phyloP scores from a whole-genome alignment of 2,329 filamentous ascomycete species.

The Botrytis pseudocinerea region DNA sequence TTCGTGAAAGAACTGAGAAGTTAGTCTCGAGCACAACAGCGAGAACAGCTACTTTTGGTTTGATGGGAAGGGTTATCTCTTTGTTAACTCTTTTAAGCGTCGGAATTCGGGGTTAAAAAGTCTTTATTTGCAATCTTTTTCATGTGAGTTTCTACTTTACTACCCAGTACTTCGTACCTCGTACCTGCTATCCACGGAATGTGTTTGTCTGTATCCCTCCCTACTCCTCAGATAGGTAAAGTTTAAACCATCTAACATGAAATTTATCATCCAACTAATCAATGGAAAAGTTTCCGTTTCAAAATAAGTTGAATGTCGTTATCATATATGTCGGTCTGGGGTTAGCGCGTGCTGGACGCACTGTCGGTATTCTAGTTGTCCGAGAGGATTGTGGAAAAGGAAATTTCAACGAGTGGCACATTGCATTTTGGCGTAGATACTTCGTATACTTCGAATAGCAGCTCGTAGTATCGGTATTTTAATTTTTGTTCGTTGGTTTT shows the following conservation, averaged over 20 bases:
- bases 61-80: background rate
- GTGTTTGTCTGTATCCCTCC: too few species aligned
- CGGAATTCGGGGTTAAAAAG: background rate
- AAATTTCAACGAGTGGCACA: background rate
- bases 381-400: constrained; percentile 11
- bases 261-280: background rate
- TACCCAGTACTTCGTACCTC: too few species aligned
- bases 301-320: background rate
- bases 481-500: background rate
- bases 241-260: too few species aligned
- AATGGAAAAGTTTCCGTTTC: constrained; percentile 9
- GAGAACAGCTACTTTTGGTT: background rate
- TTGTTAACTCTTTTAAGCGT: background rate
- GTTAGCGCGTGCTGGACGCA: background rate
- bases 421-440: background rate
- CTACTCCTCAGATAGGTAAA: too few species aligned
- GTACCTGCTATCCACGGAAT: too few species aligned
- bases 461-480: background rate
- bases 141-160: background rate
- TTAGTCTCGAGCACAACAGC: background rate
- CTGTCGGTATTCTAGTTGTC: constrained; percentile 18
- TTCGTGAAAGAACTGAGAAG: background rate
- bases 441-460: background rate
- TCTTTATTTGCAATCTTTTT: background rate
- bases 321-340: background rate